phyloP scores from a whole-genome alignment of 768 basidiomycete species.

The Chlorophyllum brunneum region DNA sequence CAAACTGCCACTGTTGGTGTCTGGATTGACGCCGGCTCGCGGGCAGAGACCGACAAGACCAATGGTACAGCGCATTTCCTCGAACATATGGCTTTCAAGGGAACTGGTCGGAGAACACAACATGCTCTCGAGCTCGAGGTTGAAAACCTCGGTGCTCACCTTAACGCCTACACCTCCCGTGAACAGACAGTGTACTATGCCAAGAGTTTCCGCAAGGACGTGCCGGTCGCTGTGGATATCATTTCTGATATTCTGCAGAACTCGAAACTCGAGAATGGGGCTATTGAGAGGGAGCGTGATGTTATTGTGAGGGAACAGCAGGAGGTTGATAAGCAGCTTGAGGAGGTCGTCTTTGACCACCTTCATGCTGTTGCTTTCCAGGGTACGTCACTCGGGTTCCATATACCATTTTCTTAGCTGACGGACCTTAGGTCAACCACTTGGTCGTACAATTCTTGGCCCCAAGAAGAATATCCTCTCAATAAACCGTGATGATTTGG shows the following conservation, averaged over 20 bases:
- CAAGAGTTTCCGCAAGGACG: conserved; percentile 96
- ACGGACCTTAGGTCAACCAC: conserved; percentile 68
- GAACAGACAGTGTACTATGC: conserved; percentile 99
- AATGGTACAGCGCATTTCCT: conserved; percentile 98
- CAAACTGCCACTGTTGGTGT: conserved; percentile 99
- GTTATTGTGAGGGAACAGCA: conserved; percentile 97
- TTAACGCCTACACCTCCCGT: conserved; percentile 97
- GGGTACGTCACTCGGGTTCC: conserved; percentile 47
- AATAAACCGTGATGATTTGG: conserved; percentile 86
- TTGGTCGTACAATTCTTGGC: conserved; percentile 96
- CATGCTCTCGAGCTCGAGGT: conserved; percentile 93
- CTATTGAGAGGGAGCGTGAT: conserved; percentile 93
- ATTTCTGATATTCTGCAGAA: conserved; percentile 98
- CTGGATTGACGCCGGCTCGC: conserved; percentile 98
- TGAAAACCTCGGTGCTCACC: conserved; percentile 94
- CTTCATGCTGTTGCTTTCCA: conserved; percentile 96
- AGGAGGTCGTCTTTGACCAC: conserved; percentile 99
- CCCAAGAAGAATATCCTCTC: conserved; percentile 95
- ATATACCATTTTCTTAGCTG: conserved; percentile 4
- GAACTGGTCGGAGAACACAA: conserved; percentile 84
- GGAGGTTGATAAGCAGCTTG: conserved; percentile 97
- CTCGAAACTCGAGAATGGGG: conserved; percentile 82
- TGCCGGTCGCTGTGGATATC: conserved; percentile 88
- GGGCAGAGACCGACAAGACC: conserved; percentile 93
- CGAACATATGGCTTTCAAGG: conserved; percentile 98